phyloP scores from a whole-genome alignment of 495 filamentous ascomycete genomes.

The Podospora pseudocomata region DNA sequence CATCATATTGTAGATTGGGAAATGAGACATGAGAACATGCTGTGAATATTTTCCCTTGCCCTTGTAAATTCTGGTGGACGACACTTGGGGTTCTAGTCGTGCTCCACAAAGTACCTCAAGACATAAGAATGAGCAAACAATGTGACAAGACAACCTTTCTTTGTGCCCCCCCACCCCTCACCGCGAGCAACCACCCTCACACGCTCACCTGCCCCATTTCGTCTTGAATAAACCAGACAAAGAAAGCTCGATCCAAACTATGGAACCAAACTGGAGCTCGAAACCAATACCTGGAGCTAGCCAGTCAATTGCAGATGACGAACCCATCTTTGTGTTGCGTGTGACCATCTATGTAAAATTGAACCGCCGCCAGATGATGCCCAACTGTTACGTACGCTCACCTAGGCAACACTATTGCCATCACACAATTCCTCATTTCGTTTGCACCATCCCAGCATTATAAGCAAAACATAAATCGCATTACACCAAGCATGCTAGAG shows the following conservation, averaged over 20 bases:
- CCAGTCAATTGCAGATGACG: not conserved
- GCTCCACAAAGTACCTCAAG: too few relatives aligned
- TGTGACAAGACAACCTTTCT: not conserved
- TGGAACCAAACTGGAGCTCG: too few relatives aligned
- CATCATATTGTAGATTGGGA: too few relatives aligned
- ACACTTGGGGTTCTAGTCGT: too few relatives aligned
- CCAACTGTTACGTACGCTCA: not conserved
- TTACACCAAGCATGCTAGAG: constrained; percentile 2
- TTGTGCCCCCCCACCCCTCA: not conserved
- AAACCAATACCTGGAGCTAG: too few relatives aligned
- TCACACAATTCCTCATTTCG: not conserved
- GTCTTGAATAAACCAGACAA: not conserved
- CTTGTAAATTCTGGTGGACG: too few relatives aligned
- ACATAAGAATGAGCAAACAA: not conserved
- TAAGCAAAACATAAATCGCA: not conserved
- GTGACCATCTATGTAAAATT: not conserved
- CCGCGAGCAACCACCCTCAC: not conserved
- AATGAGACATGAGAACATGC: too few relatives aligned
- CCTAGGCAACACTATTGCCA: not conserved
- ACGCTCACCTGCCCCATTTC: not conserved
- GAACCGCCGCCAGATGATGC: not conserved
- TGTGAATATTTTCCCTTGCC: too few relatives aligned
- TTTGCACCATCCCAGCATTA: not conserved
- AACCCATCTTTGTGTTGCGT: not conserved
- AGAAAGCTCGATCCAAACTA: not conserved